phyloP scores from a whole-genome alignment of 2,329 filamentous ascomycete species.

The Dactylellina leptospora region DNA sequence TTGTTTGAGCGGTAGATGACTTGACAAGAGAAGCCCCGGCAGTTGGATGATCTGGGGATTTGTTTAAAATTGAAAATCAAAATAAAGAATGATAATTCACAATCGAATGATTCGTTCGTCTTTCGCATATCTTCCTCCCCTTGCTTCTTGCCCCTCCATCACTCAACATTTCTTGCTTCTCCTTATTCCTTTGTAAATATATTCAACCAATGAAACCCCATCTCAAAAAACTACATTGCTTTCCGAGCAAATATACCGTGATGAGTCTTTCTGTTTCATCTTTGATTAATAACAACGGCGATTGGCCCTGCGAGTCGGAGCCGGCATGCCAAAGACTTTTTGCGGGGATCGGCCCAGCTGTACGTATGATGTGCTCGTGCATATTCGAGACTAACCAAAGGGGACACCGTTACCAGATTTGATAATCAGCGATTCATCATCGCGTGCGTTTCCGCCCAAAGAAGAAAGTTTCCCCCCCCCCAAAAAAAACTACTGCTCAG shows the following conservation, averaged over 20 bases:
- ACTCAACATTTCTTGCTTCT: neutral
- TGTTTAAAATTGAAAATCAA: neutral
- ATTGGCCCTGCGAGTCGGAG: slow-evolving; percentile 8
- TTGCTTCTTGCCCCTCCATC: neutral
- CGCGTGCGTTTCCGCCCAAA: neutral
- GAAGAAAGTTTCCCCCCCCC: neutral
- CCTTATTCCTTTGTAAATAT: slow-evolving; percentile 23
- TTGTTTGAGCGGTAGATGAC: slow-evolving; percentile 22
- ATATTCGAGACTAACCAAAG: too few species aligned
- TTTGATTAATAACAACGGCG: too few species aligned
- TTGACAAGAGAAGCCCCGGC: neutral
- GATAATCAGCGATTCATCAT: too few species aligned
- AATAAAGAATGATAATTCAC: slow-evolving; percentile 7
- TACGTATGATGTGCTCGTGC: too few species aligned
- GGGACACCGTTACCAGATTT: slow-evolving; percentile 12
- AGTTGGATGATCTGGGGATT: slow-evolving; percentile 6
- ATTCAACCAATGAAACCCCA: too few species aligned
- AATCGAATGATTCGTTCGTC: neutral
- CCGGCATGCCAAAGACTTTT: slow-evolving; percentile 1
- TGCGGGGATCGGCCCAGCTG: too few species aligned
- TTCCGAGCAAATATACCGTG: too few species aligned
- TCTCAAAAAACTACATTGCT: too few species aligned
- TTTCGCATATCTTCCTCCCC: neutral
- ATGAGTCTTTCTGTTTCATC: too few species aligned
- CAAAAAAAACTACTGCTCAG: too few species aligned